Percentiles rank a stretch among this genome's conserved stretches.
These are phyloP conservation scores for Hirschfeldia incana DNA, from an alignment of 345 rosid species.

Conservation along the genomic window DNA sequence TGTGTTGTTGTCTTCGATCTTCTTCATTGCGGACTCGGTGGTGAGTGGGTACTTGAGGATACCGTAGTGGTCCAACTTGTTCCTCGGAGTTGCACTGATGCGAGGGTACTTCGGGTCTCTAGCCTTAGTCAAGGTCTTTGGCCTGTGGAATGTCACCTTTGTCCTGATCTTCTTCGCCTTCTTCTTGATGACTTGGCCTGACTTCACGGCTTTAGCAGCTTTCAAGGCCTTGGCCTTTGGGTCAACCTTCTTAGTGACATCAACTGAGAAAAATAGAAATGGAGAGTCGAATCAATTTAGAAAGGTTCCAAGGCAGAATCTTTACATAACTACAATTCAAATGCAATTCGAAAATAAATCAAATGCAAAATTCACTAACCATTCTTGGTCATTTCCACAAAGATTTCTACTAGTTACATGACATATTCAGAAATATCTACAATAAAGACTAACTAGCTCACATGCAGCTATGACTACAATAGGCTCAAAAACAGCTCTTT, in stretches of 20 bases:
- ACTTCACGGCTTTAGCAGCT: constrained; percentile 65
- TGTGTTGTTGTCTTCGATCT: constrained; percentile 69
- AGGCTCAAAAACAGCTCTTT: neutral
- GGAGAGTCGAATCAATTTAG: neutral
- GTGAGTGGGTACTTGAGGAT: constrained; percentile 65
- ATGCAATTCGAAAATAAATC: neutral
- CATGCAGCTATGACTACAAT: neutral
- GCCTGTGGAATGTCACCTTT: constrained; percentile 43
- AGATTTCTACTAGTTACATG: neutral
- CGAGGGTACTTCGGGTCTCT: constrained; percentile 35
- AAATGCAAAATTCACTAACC: neutral
- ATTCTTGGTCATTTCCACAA: neutral
- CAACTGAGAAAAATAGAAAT: constrained; percentile 21
- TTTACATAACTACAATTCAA: neutral
- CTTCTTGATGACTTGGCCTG: constrained; percentile 56
- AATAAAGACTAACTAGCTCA: neutral
- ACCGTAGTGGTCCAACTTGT: constrained; percentile 47
- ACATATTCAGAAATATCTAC: neutral
- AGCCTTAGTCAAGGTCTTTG: constrained; percentile 37
- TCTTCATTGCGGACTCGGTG: constrained; percentile 70
- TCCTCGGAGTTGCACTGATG: constrained; percentile 38
- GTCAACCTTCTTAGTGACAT: constrained; percentile 49
- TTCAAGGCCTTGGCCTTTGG: constrained; percentile 61
- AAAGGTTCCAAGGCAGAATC: neutral
- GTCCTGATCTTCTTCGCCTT: constrained; percentile 35